Evolutionary conservation across 768 basidiomycete genomes (phyloP), one percentile per base, ranked within the genome.

Genomic region (Lentinula aciculospora): DNA sequence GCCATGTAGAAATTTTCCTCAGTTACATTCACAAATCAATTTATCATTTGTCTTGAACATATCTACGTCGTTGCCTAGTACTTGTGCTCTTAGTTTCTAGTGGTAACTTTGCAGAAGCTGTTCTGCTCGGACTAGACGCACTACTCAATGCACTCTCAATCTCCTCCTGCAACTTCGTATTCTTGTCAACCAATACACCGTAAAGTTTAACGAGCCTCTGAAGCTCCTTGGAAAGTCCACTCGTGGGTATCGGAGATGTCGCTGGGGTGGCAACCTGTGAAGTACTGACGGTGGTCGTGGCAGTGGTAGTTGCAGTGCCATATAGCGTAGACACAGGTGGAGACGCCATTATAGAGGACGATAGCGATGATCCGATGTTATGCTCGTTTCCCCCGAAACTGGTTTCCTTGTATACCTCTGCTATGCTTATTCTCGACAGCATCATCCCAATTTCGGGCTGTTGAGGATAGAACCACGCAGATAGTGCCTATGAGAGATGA

Each of bases 401-500:
- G 3, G 42, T 4, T 15, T 28, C 36, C 21, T 56, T 21, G n/a
- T 44, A 34, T 4, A 40, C 40, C 9, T 56, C 54, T 9, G 54
- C 54, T 29, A 56, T 45, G 54, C 54, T 56, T n/a, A 15, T 25
- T 29, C 19, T 27, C 10, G 56, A 54, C 29, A 69, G 61, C 67
- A 74, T 66, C 36, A 64, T 62, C 12, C 45, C 46, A 8, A 74
- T 60, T 32, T 72, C 69, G 8, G 65, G 58, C 53, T 74, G 70
- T 34, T 72, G 73, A 17, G 71, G 67, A 58, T 75, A 74, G 60
- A 71, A 74, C 71, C 70, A 74, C 15, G 65, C 65, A 4, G 67
- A 63, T 5, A 68, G 59, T 12, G 63, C 65, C 68, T 69, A 46
- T 13, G 5, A 45, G 15, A 29, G 34, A 21, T 37, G 25, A 29